Evolutionary conservation across 345 rosid species (phyloP).

Genomic region (Rubroshorea leprosula): DNA sequence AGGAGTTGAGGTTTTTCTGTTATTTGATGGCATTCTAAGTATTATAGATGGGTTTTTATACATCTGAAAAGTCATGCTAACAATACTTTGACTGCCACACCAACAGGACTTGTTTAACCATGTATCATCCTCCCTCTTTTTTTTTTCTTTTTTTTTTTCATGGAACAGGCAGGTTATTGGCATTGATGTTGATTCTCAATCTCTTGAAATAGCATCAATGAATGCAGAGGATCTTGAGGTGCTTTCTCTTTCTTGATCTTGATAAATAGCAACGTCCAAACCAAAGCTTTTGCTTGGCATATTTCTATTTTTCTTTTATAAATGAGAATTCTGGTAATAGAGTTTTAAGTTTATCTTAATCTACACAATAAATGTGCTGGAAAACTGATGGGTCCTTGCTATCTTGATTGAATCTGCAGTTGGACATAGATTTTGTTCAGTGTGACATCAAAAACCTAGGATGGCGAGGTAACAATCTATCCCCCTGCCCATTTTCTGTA

Average conservation of each 20-base stretch:
- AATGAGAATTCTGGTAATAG: neutral
- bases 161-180: constrained; percentile 65
- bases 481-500: neutral
- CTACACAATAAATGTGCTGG: no score
- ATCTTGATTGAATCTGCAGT: constrained; percentile 37
- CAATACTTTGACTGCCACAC: no score
- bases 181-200: constrained; percentile 67
- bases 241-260: constrained; percentile 5
- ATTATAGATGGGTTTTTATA: no score
- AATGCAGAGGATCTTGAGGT: constrained; percentile 94
- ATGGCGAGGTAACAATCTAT: constrained; percentile 52
- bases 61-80: no score
- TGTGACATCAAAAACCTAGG: constrained; percentile 57
- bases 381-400: constrained; percentile 16
- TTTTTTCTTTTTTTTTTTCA: neutral
- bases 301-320: neutral
- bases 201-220: constrained; percentile 63
- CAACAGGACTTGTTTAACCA: no score
- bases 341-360: neutral
- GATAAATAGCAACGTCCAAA: neutral
- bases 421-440: constrained; percentile 70
- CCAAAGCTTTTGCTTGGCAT: constrained; percentile 2
- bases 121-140: no score
- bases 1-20: no score
- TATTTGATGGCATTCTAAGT: no score